A percentile compares a stretch with the other conserved stretches of the same genome.
Evolutionary conservation across 2,329 filamentous ascomycete species (phyloP).

Genomic region (Penicillium sp.): DNA sequence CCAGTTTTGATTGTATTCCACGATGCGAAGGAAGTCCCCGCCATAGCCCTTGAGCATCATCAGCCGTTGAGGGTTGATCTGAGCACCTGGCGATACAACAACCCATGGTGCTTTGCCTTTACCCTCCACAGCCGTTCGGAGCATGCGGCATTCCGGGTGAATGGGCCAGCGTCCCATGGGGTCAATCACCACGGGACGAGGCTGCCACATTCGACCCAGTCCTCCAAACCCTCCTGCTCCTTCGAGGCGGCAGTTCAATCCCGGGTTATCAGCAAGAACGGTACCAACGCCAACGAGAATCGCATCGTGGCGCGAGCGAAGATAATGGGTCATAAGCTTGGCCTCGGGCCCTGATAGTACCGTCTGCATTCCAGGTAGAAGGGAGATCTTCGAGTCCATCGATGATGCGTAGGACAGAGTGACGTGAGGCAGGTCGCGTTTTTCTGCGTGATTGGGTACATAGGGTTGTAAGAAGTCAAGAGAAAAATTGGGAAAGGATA

Average conservation of each 20-base stretch:
- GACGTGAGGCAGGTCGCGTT: slow-evolving; percentile 56
- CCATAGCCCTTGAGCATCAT: slow-evolving; percentile 52
- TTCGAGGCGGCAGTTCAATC: slow-evolving; percentile 77
- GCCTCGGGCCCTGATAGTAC: slow-evolving; percentile 78
- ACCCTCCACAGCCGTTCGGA: slow-evolving; percentile 66
- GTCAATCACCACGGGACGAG: slow-evolving; percentile 81
- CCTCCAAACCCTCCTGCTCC: slow-evolving; percentile 62
- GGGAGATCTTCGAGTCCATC: slow-evolving; percentile 77
- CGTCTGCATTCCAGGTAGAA: slow-evolving; percentile 79
- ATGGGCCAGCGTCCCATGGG: slow-evolving; percentile 75
- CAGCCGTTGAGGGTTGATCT: slow-evolving; percentile 52
- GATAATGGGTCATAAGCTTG: slow-evolving; percentile 91
- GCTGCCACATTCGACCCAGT: slow-evolving; percentile 62
- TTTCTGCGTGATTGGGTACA: slow-evolving; percentile 47
- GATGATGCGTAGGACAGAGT: slow-evolving; percentile 92
- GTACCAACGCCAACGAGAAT: slow-evolving; percentile 87
- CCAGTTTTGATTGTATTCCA: slow-evolving; percentile 45
- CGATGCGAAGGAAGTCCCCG: slow-evolving; percentile 50
- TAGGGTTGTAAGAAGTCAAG: slow-evolving; percentile 56
- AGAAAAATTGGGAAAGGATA: slow-evolving; percentile 50
- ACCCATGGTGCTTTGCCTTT: slow-evolving; percentile 75
- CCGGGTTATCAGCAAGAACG: slow-evolving; percentile 80
- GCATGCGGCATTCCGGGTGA: slow-evolving; percentile 62
- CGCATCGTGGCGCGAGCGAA: slow-evolving; percentile 79
- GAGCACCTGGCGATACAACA: slow-evolving; percentile 56